Conservation (phyloP, 345 rosid genomes). For the Populus pruinosa region DNA sequence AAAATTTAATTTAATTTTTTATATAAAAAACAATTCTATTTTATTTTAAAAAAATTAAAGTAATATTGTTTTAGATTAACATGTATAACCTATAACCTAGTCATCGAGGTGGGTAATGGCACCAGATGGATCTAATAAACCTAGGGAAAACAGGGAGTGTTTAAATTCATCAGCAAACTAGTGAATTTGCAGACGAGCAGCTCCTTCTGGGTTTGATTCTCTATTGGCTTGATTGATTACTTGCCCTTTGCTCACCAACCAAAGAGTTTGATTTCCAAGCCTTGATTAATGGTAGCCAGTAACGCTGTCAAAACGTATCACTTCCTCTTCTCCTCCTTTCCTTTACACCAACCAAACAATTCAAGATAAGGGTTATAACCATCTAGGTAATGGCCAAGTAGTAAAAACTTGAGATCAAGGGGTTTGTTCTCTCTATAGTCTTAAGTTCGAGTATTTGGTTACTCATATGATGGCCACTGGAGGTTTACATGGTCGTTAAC, state of each 20-base stretch:
- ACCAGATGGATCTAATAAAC: no score
- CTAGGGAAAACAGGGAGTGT: not conserved
- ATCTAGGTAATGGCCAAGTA: no score
- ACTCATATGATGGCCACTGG: no score
- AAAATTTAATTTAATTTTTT: no score
- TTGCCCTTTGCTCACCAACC: not conserved
- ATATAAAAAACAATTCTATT: no score
- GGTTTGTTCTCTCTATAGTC: no score
- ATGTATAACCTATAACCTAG: fast-evolving
- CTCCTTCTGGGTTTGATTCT: not conserved
- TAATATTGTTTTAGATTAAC: no score
- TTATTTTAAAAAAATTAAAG: no score
- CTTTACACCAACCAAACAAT: slow-evolving; percentile 9
- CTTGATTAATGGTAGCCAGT: not conserved
- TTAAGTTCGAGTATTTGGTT: no score
- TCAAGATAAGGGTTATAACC: not conserved
- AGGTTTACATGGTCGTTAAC: no score
- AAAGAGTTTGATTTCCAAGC: not conserved
- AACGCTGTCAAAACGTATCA: not conserved
- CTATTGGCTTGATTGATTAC: not conserved
- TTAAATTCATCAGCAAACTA: not conserved
- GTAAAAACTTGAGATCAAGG: no score
- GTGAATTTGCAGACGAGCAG: not conserved
- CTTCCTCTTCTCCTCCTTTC: not conserved
- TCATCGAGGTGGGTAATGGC: no score